phyloP scores from a whole-genome alignment of 176 grass and related monocot species.

The Alopecurus myosuroides region DNA sequence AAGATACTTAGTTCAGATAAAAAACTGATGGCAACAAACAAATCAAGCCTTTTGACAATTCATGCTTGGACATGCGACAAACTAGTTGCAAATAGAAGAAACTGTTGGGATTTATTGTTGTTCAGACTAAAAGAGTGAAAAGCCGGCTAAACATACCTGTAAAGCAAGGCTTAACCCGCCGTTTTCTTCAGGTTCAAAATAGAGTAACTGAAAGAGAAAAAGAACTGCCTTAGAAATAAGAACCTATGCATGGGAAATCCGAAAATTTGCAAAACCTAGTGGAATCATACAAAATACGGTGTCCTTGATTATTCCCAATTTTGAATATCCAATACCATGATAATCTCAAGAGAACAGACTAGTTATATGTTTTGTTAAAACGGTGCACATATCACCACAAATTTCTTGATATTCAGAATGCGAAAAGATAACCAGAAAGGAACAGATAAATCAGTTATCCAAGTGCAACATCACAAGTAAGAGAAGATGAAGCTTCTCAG shows the following conservation, averaged over 20 bases:
- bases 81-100: background rate
- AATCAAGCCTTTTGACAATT: background rate
- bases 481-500: background rate
- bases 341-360: conserved; percentile 1
- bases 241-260: background rate
- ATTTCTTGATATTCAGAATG: background rate
- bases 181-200: conserved; percentile 92
- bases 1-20: background rate
- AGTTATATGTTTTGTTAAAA: background rate
- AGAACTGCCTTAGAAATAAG: conserved; percentile 4
- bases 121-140: background rate
- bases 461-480: conserved; percentile 1
- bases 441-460: background rate
- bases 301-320: background rate
- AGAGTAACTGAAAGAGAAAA: conserved; percentile 67
- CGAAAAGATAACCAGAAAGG: background rate
- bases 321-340: background rate
- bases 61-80: conserved; percentile 1
- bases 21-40: background rate
- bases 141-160: conserved; percentile 53
- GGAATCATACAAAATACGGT: background rate
- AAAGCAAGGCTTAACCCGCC: conserved; percentile 93
- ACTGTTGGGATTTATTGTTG: background rate
- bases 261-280: background rate
- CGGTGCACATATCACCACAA: background rate